A percentile compares a stretch with the other conserved stretches of the same genome.
Evolutionary conservation across 1,284 basidiomycete genomes (phyloP).

Genomic region (Anthracocystis walkeri): DNA sequence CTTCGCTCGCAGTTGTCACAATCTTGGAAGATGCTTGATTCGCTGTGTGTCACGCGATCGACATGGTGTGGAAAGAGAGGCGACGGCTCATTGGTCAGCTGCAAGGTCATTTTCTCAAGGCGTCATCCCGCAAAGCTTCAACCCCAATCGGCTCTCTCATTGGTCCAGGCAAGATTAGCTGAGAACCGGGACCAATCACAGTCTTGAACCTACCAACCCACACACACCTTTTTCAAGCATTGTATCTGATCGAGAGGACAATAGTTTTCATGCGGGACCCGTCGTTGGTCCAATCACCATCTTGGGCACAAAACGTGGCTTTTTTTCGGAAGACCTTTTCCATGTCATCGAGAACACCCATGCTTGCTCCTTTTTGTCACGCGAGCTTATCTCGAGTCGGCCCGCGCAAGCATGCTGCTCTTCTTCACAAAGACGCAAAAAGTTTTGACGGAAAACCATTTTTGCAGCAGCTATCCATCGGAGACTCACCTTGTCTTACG

Average conservation of each 20-base stretch:
- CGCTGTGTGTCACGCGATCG: no score
- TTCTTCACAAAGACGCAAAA: neutral
- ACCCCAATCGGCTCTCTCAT: constrained; percentile 4
- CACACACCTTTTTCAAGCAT: no score
- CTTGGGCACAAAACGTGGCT: neutral
- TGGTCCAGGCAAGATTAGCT: constrained; percentile 4
- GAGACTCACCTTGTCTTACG: neutral
- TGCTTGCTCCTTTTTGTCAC: no score
- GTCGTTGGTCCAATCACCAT: constrained; percentile 7
- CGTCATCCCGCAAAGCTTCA: no score
- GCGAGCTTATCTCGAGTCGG: constrained; percentile 1
- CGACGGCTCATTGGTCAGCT: neutral
- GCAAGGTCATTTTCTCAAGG: neutral
- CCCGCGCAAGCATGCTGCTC: neutral
- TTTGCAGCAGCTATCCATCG: no score
- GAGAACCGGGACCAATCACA: no score
- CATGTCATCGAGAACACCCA: no score
- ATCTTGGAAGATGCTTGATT: no score
- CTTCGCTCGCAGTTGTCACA: no score
- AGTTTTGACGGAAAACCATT: neutral
- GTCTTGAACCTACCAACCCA: no score
- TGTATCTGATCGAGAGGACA: neutral
- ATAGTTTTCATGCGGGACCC: neutral
- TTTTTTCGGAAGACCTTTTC: no score
- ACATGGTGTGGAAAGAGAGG: neutral